Evolutionary conservation across 2,329 filamentous ascomycete species (phyloP).

Genomic region (Endothia cerciana): DNA sequence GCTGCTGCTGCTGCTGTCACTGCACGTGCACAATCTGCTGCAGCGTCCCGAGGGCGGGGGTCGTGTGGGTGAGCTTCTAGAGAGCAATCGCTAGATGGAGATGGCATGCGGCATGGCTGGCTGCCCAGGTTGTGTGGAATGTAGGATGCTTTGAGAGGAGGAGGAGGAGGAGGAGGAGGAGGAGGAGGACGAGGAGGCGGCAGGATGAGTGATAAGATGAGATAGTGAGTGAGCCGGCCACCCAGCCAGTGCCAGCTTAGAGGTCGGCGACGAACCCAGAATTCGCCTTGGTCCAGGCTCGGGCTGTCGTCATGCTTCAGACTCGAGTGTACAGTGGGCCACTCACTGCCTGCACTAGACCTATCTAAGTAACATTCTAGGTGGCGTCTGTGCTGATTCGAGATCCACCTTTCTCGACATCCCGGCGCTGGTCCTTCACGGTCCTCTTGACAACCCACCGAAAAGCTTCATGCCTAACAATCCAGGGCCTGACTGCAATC

Average conservation of each 20-base stretch:
- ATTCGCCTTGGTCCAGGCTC: too few relatives aligned
- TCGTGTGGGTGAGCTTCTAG: neutral
- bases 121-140: neutral
- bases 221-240: too few relatives aligned
- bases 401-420: neutral
- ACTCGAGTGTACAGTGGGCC: too few relatives aligned
- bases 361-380: neutral
- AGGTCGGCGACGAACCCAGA: too few relatives aligned
- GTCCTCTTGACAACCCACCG: neutral
- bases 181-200: too few relatives aligned
- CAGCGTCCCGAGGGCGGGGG: neutral
- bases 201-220: too few relatives aligned
- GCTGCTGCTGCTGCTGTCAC: neutral
- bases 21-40: neutral
- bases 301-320: neutral
- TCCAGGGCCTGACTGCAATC: neutral
- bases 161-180: too few relatives aligned
- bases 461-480: neutral
- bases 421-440: neutral
- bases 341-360: neutral
- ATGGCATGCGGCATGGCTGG: too few relatives aligned
- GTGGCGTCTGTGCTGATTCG: slow-evolving; percentile 1
- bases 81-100: neutral
- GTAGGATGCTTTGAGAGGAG: neutral
- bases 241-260: too few relatives aligned